A percentile compares a stretch with the other conserved stretches of the same genome.
Conservation (phyloP, 2,329 filamentous ascomycete genomes). For the Teratosphaeria destructans region DNA sequence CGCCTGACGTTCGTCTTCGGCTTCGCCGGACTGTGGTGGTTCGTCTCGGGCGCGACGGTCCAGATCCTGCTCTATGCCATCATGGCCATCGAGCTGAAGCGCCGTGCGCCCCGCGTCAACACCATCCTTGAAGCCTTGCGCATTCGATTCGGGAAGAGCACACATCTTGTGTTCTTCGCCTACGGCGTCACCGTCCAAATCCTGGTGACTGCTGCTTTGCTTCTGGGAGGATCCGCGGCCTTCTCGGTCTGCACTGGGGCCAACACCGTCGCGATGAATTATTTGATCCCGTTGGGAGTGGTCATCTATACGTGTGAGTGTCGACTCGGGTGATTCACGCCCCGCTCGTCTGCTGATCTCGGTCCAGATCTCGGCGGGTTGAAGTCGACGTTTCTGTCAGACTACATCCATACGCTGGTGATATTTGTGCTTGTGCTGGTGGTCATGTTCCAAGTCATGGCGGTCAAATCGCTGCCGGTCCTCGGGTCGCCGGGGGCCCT, state of each 20-base stretch:
- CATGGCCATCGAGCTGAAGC: slow-evolving; percentile 12
- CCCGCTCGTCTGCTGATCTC: neutral
- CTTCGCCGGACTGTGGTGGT: slow-evolving; percentile 16
- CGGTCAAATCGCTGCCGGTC: neutral
- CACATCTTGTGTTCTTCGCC: slow-evolving; percentile 4
- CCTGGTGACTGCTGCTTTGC: slow-evolving; percentile 6
- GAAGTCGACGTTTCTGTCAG: slow-evolving; percentile 17
- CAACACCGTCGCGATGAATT: slow-evolving; percentile 15
- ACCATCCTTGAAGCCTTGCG: slow-evolving; percentile 14
- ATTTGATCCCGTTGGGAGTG: slow-evolving; percentile 18
- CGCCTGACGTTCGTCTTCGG: slow-evolving; percentile 7
- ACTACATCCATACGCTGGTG: slow-evolving; percentile 18
- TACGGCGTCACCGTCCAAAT: slow-evolving; percentile 6
- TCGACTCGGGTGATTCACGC: no score
- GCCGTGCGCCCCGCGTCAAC: slow-evolving; percentile 10
- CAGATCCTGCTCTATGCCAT: slow-evolving; percentile 16
- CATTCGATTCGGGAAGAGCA: slow-evolving; percentile 9
- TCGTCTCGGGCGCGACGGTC: slow-evolving; percentile 6
- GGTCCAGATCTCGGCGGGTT: slow-evolving; percentile 11
- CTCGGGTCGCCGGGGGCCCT: neutral
- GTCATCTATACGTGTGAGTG: slow-evolving; percentile 16
- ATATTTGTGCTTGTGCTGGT: slow-evolving; percentile 16
- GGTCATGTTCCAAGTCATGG: slow-evolving; percentile 13
- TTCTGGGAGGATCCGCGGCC: slow-evolving; percentile 13
- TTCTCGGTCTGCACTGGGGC: slow-evolving; percentile 16